Conservation (phyloP, 1,284 basidiomycete genomes). For the Cerioporus squamosus region DNA sequence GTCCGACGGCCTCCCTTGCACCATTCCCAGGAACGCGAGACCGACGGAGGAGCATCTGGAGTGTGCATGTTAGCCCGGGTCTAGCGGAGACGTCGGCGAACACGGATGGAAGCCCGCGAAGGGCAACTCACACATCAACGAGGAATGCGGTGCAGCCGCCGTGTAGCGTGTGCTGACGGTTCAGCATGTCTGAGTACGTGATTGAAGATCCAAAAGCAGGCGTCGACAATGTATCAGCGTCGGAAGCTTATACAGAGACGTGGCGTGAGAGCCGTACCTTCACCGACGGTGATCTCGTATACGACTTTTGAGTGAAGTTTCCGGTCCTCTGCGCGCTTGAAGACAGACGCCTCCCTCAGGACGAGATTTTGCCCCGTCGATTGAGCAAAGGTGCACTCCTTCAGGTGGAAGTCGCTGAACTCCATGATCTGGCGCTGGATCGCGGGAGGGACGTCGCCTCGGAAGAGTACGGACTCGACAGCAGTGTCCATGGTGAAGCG, state of each 20-base stretch:
- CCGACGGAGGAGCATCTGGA: conserved; percentile 44
- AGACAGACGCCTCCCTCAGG: conserved; percentile 10
- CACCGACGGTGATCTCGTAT: conserved; percentile 6
- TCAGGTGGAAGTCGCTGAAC: conserved; percentile 14
- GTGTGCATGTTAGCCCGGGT: neutral
- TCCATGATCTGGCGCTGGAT: conserved; percentile 13
- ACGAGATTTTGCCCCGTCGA: conserved; percentile 8
- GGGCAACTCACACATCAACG: conserved; percentile 20
- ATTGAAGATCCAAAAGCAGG: neutral
- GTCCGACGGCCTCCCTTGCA: conserved; percentile 31
- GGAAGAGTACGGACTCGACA: conserved; percentile 26
- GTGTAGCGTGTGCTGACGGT: conserved; percentile 25
- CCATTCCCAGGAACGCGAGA: conserved; percentile 47
- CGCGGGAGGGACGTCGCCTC: conserved; percentile 5
- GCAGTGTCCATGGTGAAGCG: neutral
- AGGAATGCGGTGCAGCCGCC: conserved; percentile 30
- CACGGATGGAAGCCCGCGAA: neutral
- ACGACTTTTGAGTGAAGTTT: conserved; percentile 12
- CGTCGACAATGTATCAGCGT: neutral
- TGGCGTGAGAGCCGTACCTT: neutral
- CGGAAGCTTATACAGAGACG: neutral
- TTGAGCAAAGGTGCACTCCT: conserved; percentile 8
- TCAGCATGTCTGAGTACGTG: conserved; percentile 27
- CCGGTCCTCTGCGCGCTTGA: conserved; percentile 11
- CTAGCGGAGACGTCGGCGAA: neutral